These are phyloP conservation scores for Trametes versicolor DNA, from an alignment of 1,284 basidiomycete species.

Conservation along the genomic window DNA sequence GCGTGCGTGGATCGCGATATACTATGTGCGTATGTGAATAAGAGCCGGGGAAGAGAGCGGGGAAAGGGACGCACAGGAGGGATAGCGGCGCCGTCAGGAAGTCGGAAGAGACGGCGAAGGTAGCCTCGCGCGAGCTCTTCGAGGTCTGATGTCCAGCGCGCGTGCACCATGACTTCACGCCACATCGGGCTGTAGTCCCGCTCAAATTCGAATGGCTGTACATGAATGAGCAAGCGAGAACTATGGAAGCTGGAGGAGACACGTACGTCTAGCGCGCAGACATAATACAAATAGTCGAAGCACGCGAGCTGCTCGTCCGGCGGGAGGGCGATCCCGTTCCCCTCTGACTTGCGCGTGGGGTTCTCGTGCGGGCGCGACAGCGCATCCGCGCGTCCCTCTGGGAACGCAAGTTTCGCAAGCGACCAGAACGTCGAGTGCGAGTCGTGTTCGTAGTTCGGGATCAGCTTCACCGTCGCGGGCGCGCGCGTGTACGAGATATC, in stretches of 20 bases:
- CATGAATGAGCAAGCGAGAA: neutral
- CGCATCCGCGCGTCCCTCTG: constrained; percentile 42
- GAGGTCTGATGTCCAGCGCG: constrained; percentile 48
- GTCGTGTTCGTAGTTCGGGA: constrained; percentile 48
- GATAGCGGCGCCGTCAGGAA: constrained; percentile 36
- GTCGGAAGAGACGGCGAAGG: constrained; percentile 38
- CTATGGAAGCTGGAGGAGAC: neutral
- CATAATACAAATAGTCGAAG: constrained; percentile 62
- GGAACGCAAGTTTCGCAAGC: constrained; percentile 52
- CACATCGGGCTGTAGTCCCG: constrained; percentile 52
- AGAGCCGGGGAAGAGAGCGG: neutral
- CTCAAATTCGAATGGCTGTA: constrained; percentile 41
- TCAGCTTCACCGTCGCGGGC: constrained; percentile 51
- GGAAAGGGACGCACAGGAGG: constrained; percentile 35
- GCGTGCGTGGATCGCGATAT: constrained; percentile 59
- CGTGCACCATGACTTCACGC: constrained; percentile 54
- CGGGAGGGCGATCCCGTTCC: constrained; percentile 40
- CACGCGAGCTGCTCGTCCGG: constrained; percentile 63
- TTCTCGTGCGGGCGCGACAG: constrained; percentile 37
- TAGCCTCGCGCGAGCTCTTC: constrained; percentile 41
- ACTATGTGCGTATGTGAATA: constrained; percentile 31
- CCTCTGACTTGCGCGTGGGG: constrained; percentile 43
- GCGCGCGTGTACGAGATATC: constrained; percentile 59
- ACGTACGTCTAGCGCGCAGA: constrained; percentile 51
- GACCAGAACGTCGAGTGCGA: constrained; percentile 52